Percentiles rank a stretch among this genome's conserved stretches.
These are phyloP conservation scores for Coprinopsis cinerea DNA, from an alignment of 768 basidiomycete genomes.

Conservation along the genomic window DNA sequence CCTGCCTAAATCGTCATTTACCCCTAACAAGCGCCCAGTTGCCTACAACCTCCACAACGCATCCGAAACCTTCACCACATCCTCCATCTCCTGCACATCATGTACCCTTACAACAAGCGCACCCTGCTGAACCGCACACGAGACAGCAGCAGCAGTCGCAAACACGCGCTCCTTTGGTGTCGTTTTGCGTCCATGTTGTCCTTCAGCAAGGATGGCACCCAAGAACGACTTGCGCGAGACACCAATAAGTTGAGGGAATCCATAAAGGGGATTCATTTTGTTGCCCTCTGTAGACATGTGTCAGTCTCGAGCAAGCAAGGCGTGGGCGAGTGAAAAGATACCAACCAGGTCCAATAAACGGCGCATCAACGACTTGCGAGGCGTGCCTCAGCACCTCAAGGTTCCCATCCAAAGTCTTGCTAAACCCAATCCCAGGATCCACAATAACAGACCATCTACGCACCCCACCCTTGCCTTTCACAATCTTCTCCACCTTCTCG, in stretches of 20 bases:
- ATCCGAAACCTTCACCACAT: constrained; percentile 64
- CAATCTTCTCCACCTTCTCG: constrained; percentile 53
- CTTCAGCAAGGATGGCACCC: constrained; percentile 52
- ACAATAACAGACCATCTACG: constrained; percentile 84
- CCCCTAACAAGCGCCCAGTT: too few relatives aligned
- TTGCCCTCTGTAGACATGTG: constrained; percentile 11
- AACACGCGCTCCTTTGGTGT: constrained; percentile 61
- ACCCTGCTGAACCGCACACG: constrained; percentile 70
- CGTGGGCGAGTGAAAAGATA: constrained; percentile 3
- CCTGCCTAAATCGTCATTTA: too few relatives aligned
- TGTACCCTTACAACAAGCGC: constrained; percentile 78
- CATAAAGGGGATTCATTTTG: constrained; percentile 43
- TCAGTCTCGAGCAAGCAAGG: constrained; percentile 2
- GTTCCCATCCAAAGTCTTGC: constrained; percentile 77
- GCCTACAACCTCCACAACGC: constrained; percentile 62
- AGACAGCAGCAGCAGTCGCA: constrained; percentile 75
- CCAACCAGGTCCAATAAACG: constrained; percentile 25
- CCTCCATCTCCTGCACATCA: constrained; percentile 65
- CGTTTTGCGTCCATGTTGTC: constrained; percentile 48
- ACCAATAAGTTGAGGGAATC: constrained; percentile 69
- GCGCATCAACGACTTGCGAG: constrained; percentile 39
- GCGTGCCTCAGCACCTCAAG: constrained; percentile 55
- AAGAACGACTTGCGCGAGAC: constrained; percentile 83
- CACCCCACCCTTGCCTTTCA: constrained; percentile 66
- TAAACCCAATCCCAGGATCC: constrained; percentile 94